Evolutionary conservation across 2,329 filamentous ascomycete species (phyloP).

Genomic region (Zelopaecilomyces penicillatus): DNA sequence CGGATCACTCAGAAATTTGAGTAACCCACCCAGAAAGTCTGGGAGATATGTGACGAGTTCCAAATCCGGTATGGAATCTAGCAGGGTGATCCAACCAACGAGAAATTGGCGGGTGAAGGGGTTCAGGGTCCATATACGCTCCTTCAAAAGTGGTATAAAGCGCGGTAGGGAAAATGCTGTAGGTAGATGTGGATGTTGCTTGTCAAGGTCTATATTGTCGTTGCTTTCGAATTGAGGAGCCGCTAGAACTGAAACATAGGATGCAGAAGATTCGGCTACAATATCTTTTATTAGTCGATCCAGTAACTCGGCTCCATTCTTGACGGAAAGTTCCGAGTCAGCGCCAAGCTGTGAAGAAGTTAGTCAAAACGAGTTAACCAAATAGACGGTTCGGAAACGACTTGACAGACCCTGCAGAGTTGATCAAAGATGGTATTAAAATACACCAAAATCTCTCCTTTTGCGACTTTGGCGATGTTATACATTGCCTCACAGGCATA

Average conservation of each 20-base stretch:
- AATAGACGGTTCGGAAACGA: no score
- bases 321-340: constrained; percentile 92
- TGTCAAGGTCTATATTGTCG: constrained; percentile 37
- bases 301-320: constrained; percentile 92
- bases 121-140: constrained; percentile 88
- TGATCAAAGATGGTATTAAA: constrained; percentile 99
- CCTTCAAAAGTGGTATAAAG: constrained; percentile 89
- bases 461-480: constrained; percentile 98
- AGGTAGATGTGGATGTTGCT: constrained; percentile 46
- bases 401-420: constrained; percentile 70
- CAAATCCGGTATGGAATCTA: constrained; percentile 94
- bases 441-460: constrained; percentile 92
- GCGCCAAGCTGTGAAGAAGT: constrained; percentile 63
- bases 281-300: constrained; percentile 95
- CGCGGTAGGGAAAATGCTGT: constrained; percentile 85
- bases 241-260: constrained; percentile 85
- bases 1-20: constrained; percentile 85
- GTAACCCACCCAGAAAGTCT: constrained; percentile 79
- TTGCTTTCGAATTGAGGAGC: constrained; percentile 38
- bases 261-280: constrained; percentile 87
- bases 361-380: background rate
- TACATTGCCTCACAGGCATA: constrained; percentile 99
- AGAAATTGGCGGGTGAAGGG: constrained; percentile 92
- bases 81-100: constrained; percentile 87
- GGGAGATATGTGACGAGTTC: constrained; percentile 90